Conservation (phyloP, 2,329 filamentous ascomycete species). For the Mycosphaerelloides madeirae region DNA sequence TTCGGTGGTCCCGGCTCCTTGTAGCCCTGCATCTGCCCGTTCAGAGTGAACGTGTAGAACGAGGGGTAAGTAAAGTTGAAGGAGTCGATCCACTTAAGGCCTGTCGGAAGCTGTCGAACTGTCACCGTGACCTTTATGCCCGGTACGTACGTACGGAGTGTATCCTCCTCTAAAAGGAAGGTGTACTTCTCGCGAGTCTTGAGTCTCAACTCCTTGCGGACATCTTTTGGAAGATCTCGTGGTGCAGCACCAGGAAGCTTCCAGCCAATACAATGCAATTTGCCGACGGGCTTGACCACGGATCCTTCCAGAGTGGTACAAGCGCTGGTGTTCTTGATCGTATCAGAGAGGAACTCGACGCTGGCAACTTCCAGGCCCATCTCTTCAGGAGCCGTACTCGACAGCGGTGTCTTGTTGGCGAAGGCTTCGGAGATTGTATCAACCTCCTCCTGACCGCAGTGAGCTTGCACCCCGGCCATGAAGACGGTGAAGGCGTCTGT, state of each 20-base stretch:
- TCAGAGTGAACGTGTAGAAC: conserved; percentile 43
- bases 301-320: conserved; percentile 35
- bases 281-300: conserved; percentile 50
- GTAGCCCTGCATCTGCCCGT: conserved; percentile 37
- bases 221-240: conserved; percentile 20
- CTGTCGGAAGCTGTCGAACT: conserved; percentile 28
- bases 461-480: conserved; percentile 46
- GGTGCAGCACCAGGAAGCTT: conserved; percentile 35
- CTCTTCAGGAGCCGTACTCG: conserved; percentile 42
- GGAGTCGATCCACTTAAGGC: conserved; percentile 35
- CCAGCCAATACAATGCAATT: conserved; percentile 50
- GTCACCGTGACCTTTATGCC: conserved; percentile 50
- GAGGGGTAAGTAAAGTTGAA: conserved; percentile 38
- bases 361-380: conserved; percentile 58
- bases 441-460: conserved; percentile 35
- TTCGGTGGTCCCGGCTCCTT: conserved; percentile 27
- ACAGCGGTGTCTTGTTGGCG: conserved; percentile 32
- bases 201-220: conserved; percentile 17
- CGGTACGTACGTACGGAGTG: conserved; percentile 53
- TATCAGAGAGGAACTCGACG: conserved; percentile 45
- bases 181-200: conserved; percentile 46
- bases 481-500: conserved; percentile 48
- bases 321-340: conserved; percentile 47
- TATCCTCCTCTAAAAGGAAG: conserved; percentile 65
- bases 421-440: conserved; percentile 15